Evolutionary conservation across 331 rosid species (phyloP).

Genomic region (Acacia concinna): DNA sequence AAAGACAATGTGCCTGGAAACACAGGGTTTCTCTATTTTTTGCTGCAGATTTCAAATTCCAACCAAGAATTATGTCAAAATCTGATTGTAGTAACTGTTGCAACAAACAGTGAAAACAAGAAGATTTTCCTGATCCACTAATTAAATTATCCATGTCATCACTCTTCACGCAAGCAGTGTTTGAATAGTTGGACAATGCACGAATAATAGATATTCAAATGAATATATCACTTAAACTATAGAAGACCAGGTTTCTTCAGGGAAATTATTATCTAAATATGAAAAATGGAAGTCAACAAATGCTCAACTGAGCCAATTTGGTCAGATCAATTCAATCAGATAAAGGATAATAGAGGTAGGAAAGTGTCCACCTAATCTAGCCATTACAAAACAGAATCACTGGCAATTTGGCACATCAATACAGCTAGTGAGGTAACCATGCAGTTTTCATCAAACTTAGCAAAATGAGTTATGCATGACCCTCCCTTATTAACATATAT

Average conservation of each 20-base stretch:
- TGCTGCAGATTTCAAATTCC: conserved; percentile 50
- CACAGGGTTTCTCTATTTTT: conserved; percentile 51
- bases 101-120: neutral
- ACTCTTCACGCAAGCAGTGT: neutral
- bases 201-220: neutral
- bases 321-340: neutral
- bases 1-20: conserved; percentile 54
- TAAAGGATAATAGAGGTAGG: neutral
- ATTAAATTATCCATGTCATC: neutral
- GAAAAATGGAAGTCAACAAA: neutral
- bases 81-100: neutral
- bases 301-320: neutral
- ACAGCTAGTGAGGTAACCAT: neutral
- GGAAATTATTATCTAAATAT: neutral
- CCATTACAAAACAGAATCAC: neutral
- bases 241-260: neutral
- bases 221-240: neutral
- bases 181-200: neutral
- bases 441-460: neutral
- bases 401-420: neutral
- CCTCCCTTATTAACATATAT: neutral
- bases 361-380: neutral
- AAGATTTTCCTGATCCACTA: neutral
- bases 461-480: neutral
- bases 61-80: conserved; percentile 22